phyloP scores from a whole-genome alignment of 2,329 filamentous ascomycete species.

The Aureobasidium sp. region DNA sequence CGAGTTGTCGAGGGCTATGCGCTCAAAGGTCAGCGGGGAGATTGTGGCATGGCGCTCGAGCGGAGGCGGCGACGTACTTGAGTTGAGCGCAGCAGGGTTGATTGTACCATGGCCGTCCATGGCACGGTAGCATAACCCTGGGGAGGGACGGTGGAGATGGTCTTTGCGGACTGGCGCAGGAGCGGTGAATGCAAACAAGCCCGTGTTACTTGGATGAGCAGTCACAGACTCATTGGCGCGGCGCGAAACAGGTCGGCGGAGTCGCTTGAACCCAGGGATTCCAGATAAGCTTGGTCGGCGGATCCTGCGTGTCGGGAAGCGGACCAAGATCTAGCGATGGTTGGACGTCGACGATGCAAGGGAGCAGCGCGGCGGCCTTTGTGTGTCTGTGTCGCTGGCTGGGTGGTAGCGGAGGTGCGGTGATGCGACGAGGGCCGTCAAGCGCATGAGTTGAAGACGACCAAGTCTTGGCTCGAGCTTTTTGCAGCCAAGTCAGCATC shows the following conservation, averaged over 20 bases:
- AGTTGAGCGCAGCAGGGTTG: conserved; percentile 81
- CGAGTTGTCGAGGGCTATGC: conserved; percentile 17
- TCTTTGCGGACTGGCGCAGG: conserved; percentile 11
- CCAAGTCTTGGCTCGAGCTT: conserved; percentile 11
- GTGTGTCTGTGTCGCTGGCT: not conserved
- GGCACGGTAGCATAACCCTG: conserved; percentile 21
- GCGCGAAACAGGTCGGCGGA: conserved; percentile 15
- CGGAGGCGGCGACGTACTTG: conserved; percentile 49
- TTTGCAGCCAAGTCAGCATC: conserved; percentile 2
- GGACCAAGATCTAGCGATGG: conserved; percentile 6
- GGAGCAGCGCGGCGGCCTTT: not conserved
- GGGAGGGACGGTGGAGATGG: not conserved
- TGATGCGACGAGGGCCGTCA: conserved; percentile 4
- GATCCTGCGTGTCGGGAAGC: conserved; percentile 9
- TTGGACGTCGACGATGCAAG: not conserved
- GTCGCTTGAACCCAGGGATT: conserved; percentile 11
- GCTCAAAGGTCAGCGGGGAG: not conserved
- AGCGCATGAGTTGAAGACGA: not conserved
- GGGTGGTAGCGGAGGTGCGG: conserved; percentile 1
- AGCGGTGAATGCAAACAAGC: conserved; percentile 14
- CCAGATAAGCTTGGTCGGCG: conserved; percentile 12
- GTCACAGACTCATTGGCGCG: conserved; percentile 15
- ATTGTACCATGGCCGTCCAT: conserved; percentile 79
- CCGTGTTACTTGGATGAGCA: conserved; percentile 13
- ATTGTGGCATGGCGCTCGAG: not conserved